phyloP scores from a whole-genome alignment of 2,329 filamentous ascomycete genomes.

The Pseudogymnoascus sp. region DNA sequence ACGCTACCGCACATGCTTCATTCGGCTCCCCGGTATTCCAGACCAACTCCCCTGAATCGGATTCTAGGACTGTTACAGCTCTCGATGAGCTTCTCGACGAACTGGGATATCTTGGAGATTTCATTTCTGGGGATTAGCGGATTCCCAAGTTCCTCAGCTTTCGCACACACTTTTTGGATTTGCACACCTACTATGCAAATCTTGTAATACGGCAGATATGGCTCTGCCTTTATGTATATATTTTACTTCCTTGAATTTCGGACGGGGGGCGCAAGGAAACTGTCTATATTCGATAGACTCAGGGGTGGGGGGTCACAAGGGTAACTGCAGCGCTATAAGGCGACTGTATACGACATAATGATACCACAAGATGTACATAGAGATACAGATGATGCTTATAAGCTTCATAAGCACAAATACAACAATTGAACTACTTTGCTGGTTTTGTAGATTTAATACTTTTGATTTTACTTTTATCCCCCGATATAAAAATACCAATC shows the following conservation, averaged over 20 bases:
- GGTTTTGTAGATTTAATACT: background rate
- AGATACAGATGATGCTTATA: background rate
- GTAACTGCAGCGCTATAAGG: background rate
- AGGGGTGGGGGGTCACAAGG: background rate
- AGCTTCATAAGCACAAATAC: background rate
- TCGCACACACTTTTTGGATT: background rate
- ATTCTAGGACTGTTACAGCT: background rate
- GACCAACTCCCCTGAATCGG: background rate
- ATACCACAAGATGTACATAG: background rate
- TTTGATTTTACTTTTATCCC: background rate
- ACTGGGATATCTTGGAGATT: slow-evolving; percentile 41
- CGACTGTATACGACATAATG: background rate
- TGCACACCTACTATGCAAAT: background rate
- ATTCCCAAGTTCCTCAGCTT: background rate
- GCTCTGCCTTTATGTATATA: background rate
- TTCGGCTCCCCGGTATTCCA: background rate
- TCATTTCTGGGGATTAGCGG: slow-evolving; percentile 30
- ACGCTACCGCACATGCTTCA: slow-evolving; percentile 22
- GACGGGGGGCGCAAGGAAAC: background rate
- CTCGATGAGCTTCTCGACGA: slow-evolving; percentile 43
- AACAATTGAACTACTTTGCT: background rate
- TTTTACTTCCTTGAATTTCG: background rate
- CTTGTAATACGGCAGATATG: background rate
- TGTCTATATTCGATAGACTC: background rate
- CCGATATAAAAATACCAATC: background rate